Conservation (phyloP, 2,329 filamentous ascomycete species). For the Seiridium cupressi region DNA sequence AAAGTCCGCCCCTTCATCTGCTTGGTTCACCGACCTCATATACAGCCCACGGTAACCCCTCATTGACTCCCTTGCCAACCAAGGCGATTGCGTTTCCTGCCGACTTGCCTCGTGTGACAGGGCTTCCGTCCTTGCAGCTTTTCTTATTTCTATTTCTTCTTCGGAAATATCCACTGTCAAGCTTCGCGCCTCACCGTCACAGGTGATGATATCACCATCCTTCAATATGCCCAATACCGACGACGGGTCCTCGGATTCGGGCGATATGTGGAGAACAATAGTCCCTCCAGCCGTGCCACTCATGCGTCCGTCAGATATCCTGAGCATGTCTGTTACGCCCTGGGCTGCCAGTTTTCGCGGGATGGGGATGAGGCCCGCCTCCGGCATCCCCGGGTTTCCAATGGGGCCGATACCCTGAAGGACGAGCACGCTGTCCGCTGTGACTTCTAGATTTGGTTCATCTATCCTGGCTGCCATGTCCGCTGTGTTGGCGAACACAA, state of each 20-base stretch:
- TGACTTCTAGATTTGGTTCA: slow-evolving; percentile 60
- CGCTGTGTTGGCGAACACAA: slow-evolving; percentile 73
- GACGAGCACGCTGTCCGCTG: slow-evolving; percentile 63
- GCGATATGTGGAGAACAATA: slow-evolving; percentile 83
- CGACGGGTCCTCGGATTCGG: slow-evolving; percentile 74
- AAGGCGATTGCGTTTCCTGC: slow-evolving; percentile 43
- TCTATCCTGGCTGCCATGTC: slow-evolving; percentile 68
- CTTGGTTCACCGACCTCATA: slow-evolving; percentile 58
- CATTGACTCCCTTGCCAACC: not conserved
- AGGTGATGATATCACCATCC: slow-evolving; percentile 45
- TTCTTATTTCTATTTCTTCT: slow-evolving; percentile 56
- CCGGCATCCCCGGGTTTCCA: slow-evolving; percentile 90
- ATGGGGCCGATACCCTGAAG: slow-evolving; percentile 88
- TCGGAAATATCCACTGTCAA: slow-evolving; percentile 59
- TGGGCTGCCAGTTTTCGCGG: slow-evolving; percentile 79
- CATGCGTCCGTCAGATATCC: slow-evolving; percentile 86
- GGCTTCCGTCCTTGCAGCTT: not conserved
- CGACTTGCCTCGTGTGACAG: no score
- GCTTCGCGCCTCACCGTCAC: slow-evolving; percentile 66
- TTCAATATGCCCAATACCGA: slow-evolving; percentile 64
- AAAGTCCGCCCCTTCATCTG: slow-evolving; percentile 59
- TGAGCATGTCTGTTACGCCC: slow-evolving; percentile 74
- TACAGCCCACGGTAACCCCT: slow-evolving; percentile 59
- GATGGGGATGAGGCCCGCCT: slow-evolving; percentile 63
- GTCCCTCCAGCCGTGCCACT: slow-evolving; percentile 85